Conservation (phyloP, 768 basidiomycete species). For the Pleurotus eryngii region DNA sequence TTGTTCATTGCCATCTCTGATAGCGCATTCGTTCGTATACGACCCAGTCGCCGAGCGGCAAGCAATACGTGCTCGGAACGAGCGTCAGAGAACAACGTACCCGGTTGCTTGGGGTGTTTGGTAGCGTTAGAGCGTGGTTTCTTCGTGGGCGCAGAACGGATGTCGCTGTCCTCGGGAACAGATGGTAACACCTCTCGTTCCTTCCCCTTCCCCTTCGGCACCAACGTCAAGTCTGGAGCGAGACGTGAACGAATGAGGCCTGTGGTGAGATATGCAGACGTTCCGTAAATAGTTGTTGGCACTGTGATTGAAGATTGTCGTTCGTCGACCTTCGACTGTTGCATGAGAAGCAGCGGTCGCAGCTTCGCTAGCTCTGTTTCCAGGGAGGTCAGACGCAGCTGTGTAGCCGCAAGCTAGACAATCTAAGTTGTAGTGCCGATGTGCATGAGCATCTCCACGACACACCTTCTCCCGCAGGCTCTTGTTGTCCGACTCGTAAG, state of each 20-base stretch:
- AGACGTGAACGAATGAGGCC: neutral
- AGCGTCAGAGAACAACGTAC: conserved; percentile 54
- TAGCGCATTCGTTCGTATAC: conserved; percentile 13
- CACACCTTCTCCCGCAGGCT: conserved; percentile 57
- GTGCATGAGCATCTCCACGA: neutral
- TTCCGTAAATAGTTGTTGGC: conserved; percentile 3
- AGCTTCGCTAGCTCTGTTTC: conserved; percentile 65
- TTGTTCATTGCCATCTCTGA: neutral
- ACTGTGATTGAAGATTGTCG: neutral
- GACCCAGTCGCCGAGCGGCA: conserved; percentile 68
- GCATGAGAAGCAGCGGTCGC: conserved; percentile 55
- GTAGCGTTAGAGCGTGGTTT: conserved; percentile 7
- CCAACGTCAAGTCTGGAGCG: neutral
- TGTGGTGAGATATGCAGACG: neutral
- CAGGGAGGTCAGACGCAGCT: conserved; percentile 48
- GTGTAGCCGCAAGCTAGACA: conserved; percentile 54
- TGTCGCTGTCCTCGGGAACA: neutral
- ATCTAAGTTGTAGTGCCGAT: no score
- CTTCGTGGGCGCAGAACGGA: no score
- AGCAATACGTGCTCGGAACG: conserved; percentile 67
- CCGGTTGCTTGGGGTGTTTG: conserved; percentile 21
- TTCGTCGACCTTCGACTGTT: neutral
- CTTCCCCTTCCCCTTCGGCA: conserved; percentile 12
- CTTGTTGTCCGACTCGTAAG: conserved; percentile 59
- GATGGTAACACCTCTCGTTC: neutral